Evolutionary conservation across 2,329 filamentous ascomycete genomes (phyloP).

Genomic region (Phialophora expanda): DNA sequence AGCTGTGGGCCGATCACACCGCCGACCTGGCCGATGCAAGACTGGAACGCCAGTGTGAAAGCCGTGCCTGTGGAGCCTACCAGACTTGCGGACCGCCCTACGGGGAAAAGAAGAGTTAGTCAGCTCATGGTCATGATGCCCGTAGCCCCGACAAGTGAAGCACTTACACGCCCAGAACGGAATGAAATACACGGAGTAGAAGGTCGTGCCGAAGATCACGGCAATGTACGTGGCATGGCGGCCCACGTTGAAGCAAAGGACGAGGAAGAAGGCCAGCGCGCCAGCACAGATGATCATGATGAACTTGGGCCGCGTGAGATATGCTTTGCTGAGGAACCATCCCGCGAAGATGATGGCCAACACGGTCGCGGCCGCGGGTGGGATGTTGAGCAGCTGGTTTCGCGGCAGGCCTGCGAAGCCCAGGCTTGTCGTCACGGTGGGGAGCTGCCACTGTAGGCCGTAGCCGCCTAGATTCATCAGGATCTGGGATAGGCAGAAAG

Average conservation of each 20-base stretch:
- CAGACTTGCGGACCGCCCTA: slow-evolving; percentile 57
- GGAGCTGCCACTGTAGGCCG: slow-evolving; percentile 53
- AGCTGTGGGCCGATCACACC: slow-evolving; percentile 57
- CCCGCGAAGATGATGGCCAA: slow-evolving; percentile 49
- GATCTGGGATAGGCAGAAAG: slow-evolving; percentile 55
- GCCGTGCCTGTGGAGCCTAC: slow-evolving; percentile 55
- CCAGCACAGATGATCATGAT: slow-evolving; percentile 51
- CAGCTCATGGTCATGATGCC: background rate
- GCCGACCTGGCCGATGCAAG: slow-evolving; percentile 58
- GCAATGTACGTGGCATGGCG: slow-evolving; percentile 52
- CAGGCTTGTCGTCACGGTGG: slow-evolving; percentile 50
- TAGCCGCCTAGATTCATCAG: slow-evolving; percentile 55
- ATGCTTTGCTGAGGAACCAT: slow-evolving; percentile 50
- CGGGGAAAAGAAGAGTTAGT: slow-evolving; percentile 31
- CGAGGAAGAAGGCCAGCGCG: slow-evolving; percentile 52
- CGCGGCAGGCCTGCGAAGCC: slow-evolving; percentile 51
- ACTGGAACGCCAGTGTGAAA: slow-evolving; percentile 58
- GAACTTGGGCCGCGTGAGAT: slow-evolving; percentile 49
- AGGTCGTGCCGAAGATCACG: slow-evolving; percentile 53
- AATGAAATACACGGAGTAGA: slow-evolving; percentile 54
- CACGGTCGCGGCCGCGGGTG: slow-evolving; percentile 51
- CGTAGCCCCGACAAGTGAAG: background rate
- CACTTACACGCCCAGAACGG: slow-evolving; percentile 53
- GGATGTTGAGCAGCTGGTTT: slow-evolving; percentile 56
- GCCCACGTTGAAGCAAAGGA: slow-evolving; percentile 49